phyloP scores from a whole-genome alignment of 2,329 filamentous ascomycete species.

The Colletotrichum gloeosporioides region DNA sequence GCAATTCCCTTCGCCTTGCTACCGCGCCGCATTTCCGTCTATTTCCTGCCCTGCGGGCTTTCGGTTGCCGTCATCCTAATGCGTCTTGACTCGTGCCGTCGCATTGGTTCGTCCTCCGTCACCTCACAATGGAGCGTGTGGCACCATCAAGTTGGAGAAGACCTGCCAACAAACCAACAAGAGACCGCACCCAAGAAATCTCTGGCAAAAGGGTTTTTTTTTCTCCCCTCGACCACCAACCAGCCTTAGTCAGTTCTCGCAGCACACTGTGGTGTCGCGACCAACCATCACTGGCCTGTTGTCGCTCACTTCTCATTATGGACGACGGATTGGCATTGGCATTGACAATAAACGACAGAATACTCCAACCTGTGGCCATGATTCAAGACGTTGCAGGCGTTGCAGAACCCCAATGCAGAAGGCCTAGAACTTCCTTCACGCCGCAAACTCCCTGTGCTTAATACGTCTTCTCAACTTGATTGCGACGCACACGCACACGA shows the following conservation, averaged over 20 bases:
- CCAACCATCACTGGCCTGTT: background rate
- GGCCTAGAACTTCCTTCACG: background rate
- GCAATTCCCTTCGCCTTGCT: background rate
- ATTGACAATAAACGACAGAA: background rate
- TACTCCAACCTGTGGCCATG: background rate
- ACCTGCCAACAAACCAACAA: background rate
- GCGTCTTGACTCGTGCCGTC: slow-evolving; percentile 20
- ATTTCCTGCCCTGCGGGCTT: background rate
- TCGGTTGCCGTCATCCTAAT: slow-evolving; percentile 1
- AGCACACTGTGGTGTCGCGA: background rate
- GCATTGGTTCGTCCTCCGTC: slow-evolving; percentile 1
- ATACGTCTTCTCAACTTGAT: background rate
- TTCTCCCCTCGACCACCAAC: background rate
- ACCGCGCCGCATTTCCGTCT: background rate
- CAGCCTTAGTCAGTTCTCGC: background rate
- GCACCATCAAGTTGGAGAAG: slow-evolving; percentile 5
- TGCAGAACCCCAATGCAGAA: background rate
- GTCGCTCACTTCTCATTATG: background rate
- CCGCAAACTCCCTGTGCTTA: background rate
- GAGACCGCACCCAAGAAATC: background rate
- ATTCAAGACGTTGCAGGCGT: slow-evolving; percentile 4
- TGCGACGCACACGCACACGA: background rate
- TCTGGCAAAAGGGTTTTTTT: background rate
- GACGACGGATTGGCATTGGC: background rate
- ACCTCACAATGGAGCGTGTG: background rate